A percentile compares a stretch with the other conserved stretches of the same genome.
These are phyloP conservation scores for Agapanthus africanus DNA, from an alignment of 106 monocot species.

Conservation along the genomic window DNA sequence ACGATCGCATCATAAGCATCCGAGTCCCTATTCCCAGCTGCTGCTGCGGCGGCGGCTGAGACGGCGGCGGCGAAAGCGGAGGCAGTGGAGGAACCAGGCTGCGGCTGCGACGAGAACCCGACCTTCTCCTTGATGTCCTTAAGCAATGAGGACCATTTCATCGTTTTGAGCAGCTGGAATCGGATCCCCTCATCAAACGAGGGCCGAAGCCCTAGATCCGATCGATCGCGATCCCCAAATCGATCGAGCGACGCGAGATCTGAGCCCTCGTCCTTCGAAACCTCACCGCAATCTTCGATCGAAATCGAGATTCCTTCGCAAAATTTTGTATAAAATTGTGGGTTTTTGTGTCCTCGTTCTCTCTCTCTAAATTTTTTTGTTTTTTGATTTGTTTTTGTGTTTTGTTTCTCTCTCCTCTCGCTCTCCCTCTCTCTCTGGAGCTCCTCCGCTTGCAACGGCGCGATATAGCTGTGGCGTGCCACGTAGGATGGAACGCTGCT, in stretches of 20 bases:
- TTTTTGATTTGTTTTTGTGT: neutral
- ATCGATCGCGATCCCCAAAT: conserved; percentile 8
- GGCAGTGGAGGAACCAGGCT: conserved; percentile 13
- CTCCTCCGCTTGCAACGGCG: conserved; percentile 12
- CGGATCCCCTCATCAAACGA: conserved; percentile 15
- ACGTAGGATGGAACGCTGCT: neutral
- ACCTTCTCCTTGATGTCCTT: conserved; percentile 93
- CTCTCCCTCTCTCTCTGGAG: no score
- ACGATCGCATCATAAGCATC: conserved; percentile 16
- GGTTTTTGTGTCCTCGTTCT: no score
- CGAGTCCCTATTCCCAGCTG: conserved; percentile 11
- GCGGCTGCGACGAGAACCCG: conserved; percentile 30
- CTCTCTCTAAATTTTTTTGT: neutral
- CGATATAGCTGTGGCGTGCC: neutral
- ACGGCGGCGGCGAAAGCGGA: conserved; percentile 15
- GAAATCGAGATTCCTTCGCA: no score
- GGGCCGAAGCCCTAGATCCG: conserved; percentile 16
- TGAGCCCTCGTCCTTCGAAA: no score
- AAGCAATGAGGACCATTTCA: conserved; percentile 93
- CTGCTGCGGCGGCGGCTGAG: neutral
- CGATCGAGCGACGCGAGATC: no score
- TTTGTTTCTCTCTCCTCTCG: conserved; percentile 1
- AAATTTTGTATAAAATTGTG: no score
- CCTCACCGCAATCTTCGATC: no score
- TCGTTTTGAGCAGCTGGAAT: conserved; percentile 44